Base-by-base conservation (phyloP, 257 asterid genomes). In the Primulina eburnea region DNA sequence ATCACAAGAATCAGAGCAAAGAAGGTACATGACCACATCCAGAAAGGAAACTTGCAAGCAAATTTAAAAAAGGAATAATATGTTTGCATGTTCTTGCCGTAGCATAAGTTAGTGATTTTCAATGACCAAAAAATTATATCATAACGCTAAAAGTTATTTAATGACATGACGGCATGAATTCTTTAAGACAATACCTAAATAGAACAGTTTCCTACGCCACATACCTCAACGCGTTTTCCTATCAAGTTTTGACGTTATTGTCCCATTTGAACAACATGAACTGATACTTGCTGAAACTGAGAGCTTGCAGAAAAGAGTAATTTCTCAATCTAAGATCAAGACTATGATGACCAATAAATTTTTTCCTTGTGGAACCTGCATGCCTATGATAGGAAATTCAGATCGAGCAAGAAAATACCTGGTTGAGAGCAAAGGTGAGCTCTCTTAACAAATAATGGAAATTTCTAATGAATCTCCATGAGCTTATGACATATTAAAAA, bases 361-460 rank as follows among this genome's bases (percentile, higher is more conserved):
- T 21, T 38, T 58, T 43, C 8, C 53, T 28, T 34, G 4, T 73
- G 62, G 50, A 78, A 62, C 33, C n/a, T 76, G 33, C 61, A 63
- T 56, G 18, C 24, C 52, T 9, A 21, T 21, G 38, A 30, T 70
- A 80, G 88, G 85, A 88, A 80, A 73, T 86, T 72, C 88, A 75
- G 76, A 88, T 89, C 81, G 98, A 92, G 79, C 94, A 86, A 64
- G 96, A 92, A 81, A 89, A 92, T 73, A 86, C 90, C 56, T 82
- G 82, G 80, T 92, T 92, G 65, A 76, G 92, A 63, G 92, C 96
- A 16, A 89, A 84, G 97, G 97, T 91, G 76, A 56, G 53, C 53
- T 43, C 6, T 57, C 60, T 64, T 20, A 57, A 59, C 67, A 11
- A 65, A 17, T 17, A 55, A 47, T 55, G 6, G 17, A n/a, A 33